Evolutionary conservation across 2,329 filamentous ascomycete genomes (phyloP).

Genomic region (Hypocreales sp.): DNA sequence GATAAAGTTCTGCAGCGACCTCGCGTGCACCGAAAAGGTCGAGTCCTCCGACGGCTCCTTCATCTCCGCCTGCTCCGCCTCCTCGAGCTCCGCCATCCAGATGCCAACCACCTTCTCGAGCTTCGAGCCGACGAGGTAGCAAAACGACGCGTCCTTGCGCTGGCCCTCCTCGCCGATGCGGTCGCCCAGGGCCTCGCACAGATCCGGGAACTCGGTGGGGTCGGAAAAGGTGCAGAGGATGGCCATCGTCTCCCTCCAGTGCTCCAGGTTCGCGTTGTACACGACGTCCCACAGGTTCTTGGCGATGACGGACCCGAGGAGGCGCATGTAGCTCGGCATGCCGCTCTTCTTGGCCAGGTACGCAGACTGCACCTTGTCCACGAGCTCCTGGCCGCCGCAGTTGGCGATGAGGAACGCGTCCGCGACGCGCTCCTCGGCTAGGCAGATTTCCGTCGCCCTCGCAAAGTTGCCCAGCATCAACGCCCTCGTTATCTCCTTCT

Average conservation of each 20-base stretch:
- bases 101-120: constrained; percentile 93
- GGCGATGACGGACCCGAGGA: constrained; percentile 79
- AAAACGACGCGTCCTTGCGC: constrained; percentile 88
- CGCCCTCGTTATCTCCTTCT: constrained; percentile 75
- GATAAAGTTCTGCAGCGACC: constrained; percentile 80
- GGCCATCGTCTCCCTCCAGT: constrained; percentile 97
- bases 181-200: constrained; percentile 90
- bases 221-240: constrained; percentile 91
- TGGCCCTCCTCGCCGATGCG: constrained; percentile 65
- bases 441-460: constrained; percentile 73
- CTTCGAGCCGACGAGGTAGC: constrained; percentile 89
- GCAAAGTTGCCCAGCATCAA: constrained; percentile 85
- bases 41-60: constrained; percentile 57
- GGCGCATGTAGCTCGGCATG: constrained; percentile 79
- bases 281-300: constrained; percentile 98
- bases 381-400: constrained; percentile 81
- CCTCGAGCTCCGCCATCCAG: constrained; percentile 80
- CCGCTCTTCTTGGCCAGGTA: constrained; percentile 75
- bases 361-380: constrained; percentile 83
- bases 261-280: constrained; percentile 79
- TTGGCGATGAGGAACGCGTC: constrained; percentile 98
- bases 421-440: constrained; percentile 79
- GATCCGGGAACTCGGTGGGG: constrained; percentile 77
- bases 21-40: constrained; percentile 82
- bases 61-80: constrained; percentile 62